Base-by-base conservation (phyloP, 202 grass and related monocot genomes). In the Setaria italica region DNA sequence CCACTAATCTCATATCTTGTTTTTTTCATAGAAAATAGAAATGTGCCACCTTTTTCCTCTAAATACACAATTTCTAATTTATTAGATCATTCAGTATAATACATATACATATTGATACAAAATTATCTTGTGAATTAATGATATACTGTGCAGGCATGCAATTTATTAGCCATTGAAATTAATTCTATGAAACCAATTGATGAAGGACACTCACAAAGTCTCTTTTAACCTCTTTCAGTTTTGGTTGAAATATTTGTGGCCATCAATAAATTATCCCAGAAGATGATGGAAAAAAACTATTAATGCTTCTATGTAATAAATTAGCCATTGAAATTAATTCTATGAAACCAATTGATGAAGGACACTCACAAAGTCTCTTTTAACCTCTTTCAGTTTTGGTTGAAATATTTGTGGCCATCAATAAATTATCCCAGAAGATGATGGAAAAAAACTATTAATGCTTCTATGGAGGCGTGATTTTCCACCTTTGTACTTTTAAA, bases 191-290 rank as follows among this genome's bases (percentile, higher is more conserved):
- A 6, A 56, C 32, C 4, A 7, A 35, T 87, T 82, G 64, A 67
- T 93, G 74, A 84, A 94, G 91, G 86, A 95, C 59, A 86, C 84
- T 59, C 78, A 77, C 4, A 63, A 59, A 50, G 84, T 74, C 74
- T 92, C 62, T 98, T 55, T 62, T 79, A 89, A 54, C 85, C 94
- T 85, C 67, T 92, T 6, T 76, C 67, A 47, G 74, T 83, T 80
- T 78, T 97, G 70, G 80, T 78, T 90, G 80, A 95, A 74, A 92
- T 88, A 82, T 94, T 92, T 60, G 82, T 82, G 57, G 88, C 90
- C 84, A 82, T 39, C 50, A 58, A 9, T 58, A n/a, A 7, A 5
- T 58, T n/a, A 58, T 58, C 55, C 55, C 55, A 58, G 34, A 35
- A 35, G 34, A 35, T 35, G 25, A 25, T 25, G 25, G 25, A 25